Evolutionary conservation across 2,329 filamentous ascomycete species (phyloP).

Genomic region (Cordyceps javanica): DNA sequence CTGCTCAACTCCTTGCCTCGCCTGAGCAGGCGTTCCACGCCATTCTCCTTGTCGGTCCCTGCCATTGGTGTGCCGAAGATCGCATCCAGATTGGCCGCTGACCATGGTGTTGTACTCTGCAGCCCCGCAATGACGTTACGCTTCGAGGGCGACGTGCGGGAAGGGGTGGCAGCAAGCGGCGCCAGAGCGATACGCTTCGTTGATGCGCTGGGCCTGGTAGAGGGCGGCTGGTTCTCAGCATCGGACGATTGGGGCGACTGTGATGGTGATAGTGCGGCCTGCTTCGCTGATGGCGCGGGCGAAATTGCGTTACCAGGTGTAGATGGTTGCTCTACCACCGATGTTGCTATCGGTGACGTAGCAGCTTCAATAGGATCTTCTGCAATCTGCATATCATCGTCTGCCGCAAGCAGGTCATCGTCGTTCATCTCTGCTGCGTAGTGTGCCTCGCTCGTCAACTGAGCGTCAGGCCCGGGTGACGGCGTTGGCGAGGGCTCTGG

Average conservation of each 20-base stretch:
- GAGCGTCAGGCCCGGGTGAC: conserved; percentile 14
- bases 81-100: conserved; percentile 66
- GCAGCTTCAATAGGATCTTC: conserved; percentile 12
- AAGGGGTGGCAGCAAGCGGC: conserved; percentile 41
- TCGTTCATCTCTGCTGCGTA: conserved; percentile 4
- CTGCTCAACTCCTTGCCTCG: conserved; percentile 59
- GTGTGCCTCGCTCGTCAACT: conserved; percentile 10
- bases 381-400: conserved; percentile 11
- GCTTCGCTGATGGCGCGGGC: conserved; percentile 43
- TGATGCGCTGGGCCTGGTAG: conserved; percentile 48
- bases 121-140: conserved; percentile 50
- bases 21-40: conserved; percentile 42
- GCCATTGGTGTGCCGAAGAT: conserved; percentile 49
- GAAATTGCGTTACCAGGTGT: conserved; percentile 38
- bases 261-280: conserved; percentile 54
- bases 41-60: conserved; percentile 46
- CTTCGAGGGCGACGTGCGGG: conserved; percentile 54
- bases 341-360: conserved; percentile 6
- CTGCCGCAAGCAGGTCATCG: conserved; percentile 1
- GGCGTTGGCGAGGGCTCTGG: conserved; percentile 13
- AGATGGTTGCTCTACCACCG: conserved; percentile 27
- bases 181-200: conserved; percentile 43
- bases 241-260: conserved; percentile 71
- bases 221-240: conserved; percentile 72
- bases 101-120: conserved; percentile 60